Base-by-base conservation (phyloP, 306 rosid species). In the Malus orientalis region DNA sequence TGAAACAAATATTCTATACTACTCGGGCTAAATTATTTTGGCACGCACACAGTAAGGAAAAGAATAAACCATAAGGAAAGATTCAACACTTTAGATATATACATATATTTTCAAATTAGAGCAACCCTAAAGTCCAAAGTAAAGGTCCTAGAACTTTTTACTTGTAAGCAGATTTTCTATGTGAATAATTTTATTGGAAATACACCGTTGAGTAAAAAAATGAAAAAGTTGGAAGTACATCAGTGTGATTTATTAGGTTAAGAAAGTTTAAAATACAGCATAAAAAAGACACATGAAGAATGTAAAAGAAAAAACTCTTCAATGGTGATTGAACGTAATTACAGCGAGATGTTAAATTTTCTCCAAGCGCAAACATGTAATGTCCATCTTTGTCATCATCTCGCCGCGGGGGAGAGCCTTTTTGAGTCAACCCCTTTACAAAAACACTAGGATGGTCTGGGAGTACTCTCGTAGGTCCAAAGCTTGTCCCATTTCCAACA, bases 381-480 rank as follows among this genome's bases (percentile, higher is more conserved):
- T 92, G 97, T 27, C 97, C 97, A 87, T 92, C 97, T 83, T 88
- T 86, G 89, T 92, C 91, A 81, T 92, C 97, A 73, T 90, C 90
- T 58, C 93, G 91, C 90, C 87, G 76, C 45, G 93, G 96, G 86
- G 97, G 91, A 74, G 97, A 89, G 84, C 91, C 88, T 78, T 84
- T 90, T 81, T 84, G 96, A 81, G 93, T 86, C 85, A 85, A 85
- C 53, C 86, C 91, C 91, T 85, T 89, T 75, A 86, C 87, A 82
- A 79, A 79, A 76, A 71, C 74, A 76, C 78, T 76, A 59, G 88
- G 77, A 71, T 85, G 85, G 53, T 87, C 84, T 67, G 87, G 82
- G 20, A 73, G 81, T 40, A 78, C 78, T 79, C 88, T 85, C 45
- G 81, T 58, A 70, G 70, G 60, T 73, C 84, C 91, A 78, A 80